A percentile compares a stretch with the other conserved stretches of the same genome.
Evolutionary conservation across 768 basidiomycete species (phyloP).

Genomic region (Kwoniella bestiolae): DNA sequence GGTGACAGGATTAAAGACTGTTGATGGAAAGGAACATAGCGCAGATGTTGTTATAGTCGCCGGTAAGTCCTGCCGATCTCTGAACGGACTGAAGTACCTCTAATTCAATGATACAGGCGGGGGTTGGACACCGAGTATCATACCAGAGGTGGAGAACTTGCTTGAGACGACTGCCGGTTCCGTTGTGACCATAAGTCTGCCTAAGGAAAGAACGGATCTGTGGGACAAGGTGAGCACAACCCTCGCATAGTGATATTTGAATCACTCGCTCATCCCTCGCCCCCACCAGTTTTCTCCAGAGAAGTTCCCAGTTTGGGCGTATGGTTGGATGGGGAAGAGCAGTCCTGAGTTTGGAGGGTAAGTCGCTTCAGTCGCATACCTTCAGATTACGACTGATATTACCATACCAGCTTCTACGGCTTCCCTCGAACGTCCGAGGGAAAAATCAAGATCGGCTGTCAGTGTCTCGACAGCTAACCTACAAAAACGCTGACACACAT

Average conservation of each 20-base stretch:
- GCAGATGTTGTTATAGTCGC: slow-evolving; percentile 37
- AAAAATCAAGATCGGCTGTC: slow-evolving; percentile 37
- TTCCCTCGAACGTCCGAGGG: slow-evolving; percentile 33
- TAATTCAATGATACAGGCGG: slow-evolving; percentile 24
- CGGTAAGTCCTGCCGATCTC: slow-evolving; percentile 22
- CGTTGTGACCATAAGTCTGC: slow-evolving; percentile 30
- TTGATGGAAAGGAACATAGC: slow-evolving; percentile 31
- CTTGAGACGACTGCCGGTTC: slow-evolving; percentile 41
- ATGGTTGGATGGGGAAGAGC: slow-evolving; percentile 37
- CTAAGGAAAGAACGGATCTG: slow-evolving; percentile 32
- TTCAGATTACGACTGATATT: slow-evolving; percentile 3
- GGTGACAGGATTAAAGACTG: slow-evolving; percentile 28
- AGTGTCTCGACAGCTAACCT: background rate
- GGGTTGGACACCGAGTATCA: slow-evolving; percentile 37
- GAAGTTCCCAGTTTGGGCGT: slow-evolving; percentile 36
- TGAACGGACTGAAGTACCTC: background rate
- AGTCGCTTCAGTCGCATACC: background rate
- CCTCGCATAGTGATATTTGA: too few relatives aligned
- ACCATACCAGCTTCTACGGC: slow-evolving; percentile 18
- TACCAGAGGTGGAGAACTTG: slow-evolving; percentile 25
- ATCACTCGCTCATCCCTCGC: background rate
- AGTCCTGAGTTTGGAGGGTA: slow-evolving; percentile 36
- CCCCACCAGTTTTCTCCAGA: slow-evolving; percentile 32
- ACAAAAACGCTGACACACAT: background rate
- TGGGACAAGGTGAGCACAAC: slow-evolving; percentile 25